Evolutionary conservation across 176 grass and related monocot genomes (phyloP), one percentile per base, ranked within the genome.

Genomic region (Rhynchospora tenuis): DNA sequence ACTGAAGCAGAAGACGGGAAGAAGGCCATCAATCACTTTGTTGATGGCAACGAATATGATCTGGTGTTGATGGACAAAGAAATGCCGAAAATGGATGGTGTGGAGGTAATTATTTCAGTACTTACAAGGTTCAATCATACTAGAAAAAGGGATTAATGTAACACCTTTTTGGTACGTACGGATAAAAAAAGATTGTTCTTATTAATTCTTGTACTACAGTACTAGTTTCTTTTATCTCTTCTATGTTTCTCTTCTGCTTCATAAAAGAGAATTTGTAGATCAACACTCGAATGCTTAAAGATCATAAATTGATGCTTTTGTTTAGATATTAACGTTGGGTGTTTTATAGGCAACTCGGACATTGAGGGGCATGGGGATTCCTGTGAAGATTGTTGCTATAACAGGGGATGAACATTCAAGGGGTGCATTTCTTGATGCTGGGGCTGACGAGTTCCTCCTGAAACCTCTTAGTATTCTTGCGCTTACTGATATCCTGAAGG

Each of bases 31-130:
- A 56, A 81, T 63, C 27, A 22, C 43, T 58, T 81, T 29, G 9
- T 15, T 64, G 51, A 19, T 64, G 78, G 78, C 52, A 62, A 81
- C 24, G 43, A 59, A 24, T 81, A 43, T 62, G 59, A 81, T 62
- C 7, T 81, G 24, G 78, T 81, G 9, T 1, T 81, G 2, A 64
- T 81, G 58, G 78, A 81, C 29, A 59, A 61, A 55, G 33, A 59
- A 5, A 81, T 81, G 78, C 78, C 78, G 24, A 16, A 46, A 12
- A 81, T 81, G 58, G 57, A 81, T 62, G 78, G 78, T 17, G 59
- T 81, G 1, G 22, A 59, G 58, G 78, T 81, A 81, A 0, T 31
- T 29, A 65, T 16, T 65, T 65, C 5, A 65, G 12, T 65, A 33
- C 8, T 64, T 15, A 14, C n/a, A 73, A 46, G 46, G 3, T 24